Percentiles rank a stretch among this genome's conserved stretches.
Evolutionary conservation across 176 grass and related monocot species (phyloP).

Genomic region (maize (Zea mays)): Zm-B73-REFERENCE-NAM-5.0 NC_050097.1:21548001-21548500

Average conservation of each 20-base stretch:
- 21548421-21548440: constrained; percentile 8
- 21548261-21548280: too few relatives aligned
- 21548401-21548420: background rate
- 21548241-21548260: too few relatives aligned
- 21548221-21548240: too few relatives aligned
- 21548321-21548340: too few relatives aligned
- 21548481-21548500: background rate
- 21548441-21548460: background rate
- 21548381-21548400: too few relatives aligned
- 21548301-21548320: too few relatives aligned
- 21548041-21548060: background rate
- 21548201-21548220: too few relatives aligned
- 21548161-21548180: background rate
- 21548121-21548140: constrained; percentile 31
- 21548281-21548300: too few relatives aligned
- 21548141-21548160: constrained; percentile 9
- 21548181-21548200: too few relatives aligned
- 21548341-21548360: too few relatives aligned
- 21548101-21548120: constrained; percentile 21
- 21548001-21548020: background rate
- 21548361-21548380: too few relatives aligned
- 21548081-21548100: too few relatives aligned
- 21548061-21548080: background rate
- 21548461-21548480: background rate
- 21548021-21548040: background rate